Evolutionary conservation across 192 early-diverging fungal genomes (phyloP).

Genomic region (Backusella tarrabulga): DNA sequence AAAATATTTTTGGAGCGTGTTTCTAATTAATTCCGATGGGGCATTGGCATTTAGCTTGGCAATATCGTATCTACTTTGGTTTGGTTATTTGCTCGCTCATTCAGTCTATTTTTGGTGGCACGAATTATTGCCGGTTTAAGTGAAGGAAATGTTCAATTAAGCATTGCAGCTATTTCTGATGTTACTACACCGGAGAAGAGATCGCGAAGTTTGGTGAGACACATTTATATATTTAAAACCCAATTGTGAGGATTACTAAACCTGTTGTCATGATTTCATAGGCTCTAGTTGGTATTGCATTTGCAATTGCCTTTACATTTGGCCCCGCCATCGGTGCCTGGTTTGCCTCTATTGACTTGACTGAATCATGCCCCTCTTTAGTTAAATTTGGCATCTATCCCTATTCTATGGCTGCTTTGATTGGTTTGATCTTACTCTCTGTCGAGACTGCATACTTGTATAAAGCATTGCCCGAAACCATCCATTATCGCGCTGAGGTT

Average conservation of each 20-base stretch:
- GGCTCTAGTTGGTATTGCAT: slow-evolving; percentile 96
- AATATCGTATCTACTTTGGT: slow-evolving; percentile 85
- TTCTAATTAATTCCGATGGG: neutral
- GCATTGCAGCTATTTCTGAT: slow-evolving; percentile 94
- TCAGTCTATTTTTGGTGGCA: slow-evolving; percentile 80
- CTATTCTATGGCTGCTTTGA: slow-evolving; percentile 86
- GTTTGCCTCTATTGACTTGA: slow-evolving; percentile 61
- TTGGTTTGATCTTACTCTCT: slow-evolving; percentile 79
- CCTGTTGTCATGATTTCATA: slow-evolving; percentile 26
- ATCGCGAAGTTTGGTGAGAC: slow-evolving; percentile 72
- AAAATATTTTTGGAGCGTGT: neutral
- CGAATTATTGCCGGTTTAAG: slow-evolving; percentile 90
- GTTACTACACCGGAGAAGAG: slow-evolving; percentile 76
- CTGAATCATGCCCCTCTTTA: slow-evolving; percentile 37
- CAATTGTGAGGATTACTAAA: neutral
- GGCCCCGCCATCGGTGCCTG: slow-evolving; percentile 90
- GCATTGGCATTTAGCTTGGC: slow-evolving; percentile 56
- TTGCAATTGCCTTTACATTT: slow-evolving; percentile 93
- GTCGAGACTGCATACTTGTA: slow-evolving; percentile 83
- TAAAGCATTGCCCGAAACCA: slow-evolving; percentile 75
- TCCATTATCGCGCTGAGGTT: slow-evolving; percentile 19
- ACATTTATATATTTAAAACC: neutral
- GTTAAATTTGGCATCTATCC: slow-evolving; percentile 57
- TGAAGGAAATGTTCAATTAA: slow-evolving; percentile 98
- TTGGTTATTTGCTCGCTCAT: slow-evolving; percentile 89